phyloP scores from a whole-genome alignment of 2,329 filamentous ascomycete genomes.

The Hymenoscyphus repandus region DNA sequence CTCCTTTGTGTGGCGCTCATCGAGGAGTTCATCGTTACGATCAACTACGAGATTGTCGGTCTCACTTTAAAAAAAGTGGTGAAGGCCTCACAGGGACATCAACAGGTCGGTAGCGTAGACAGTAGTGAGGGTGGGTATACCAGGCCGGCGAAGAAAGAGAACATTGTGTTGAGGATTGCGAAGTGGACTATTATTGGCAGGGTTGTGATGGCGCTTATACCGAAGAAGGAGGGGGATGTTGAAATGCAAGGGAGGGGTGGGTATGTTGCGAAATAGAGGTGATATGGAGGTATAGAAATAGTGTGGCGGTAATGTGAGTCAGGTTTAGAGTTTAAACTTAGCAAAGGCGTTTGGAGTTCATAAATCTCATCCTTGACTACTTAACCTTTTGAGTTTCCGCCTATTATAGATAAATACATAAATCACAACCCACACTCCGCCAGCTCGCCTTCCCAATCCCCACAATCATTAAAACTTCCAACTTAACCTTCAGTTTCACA shows the following conservation, averaged over 20 bases:
- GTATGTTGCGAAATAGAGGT: background rate
- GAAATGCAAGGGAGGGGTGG: background rate
- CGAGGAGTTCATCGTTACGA: slow-evolving; percentile 44
- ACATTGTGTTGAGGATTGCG: slow-evolving; percentile 16
- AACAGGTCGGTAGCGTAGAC: slow-evolving; percentile 5
- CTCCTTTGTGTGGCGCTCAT: slow-evolving; percentile 43
- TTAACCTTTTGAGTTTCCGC: too few species aligned
- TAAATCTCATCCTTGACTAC: too few species aligned
- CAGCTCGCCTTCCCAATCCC: too few species aligned
- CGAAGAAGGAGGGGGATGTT: slow-evolving; percentile 2
- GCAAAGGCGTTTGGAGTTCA: too few species aligned
- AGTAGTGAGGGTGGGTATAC: background rate
- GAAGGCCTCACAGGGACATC: slow-evolving; percentile 4
- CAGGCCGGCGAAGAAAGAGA: slow-evolving; percentile 1
- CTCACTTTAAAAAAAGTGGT: slow-evolving; percentile 33
- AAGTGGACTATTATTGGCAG: slow-evolving; percentile 27
- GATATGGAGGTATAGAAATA: too few species aligned
- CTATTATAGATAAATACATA: too few species aligned
- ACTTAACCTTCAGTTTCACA: too few species aligned
- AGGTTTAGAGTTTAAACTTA: too few species aligned
- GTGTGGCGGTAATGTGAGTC: too few species aligned
- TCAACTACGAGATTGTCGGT: slow-evolving; percentile 38
- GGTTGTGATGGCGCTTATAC: slow-evolving; percentile 15
- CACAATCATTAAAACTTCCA: too few species aligned
- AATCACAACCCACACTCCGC: too few species aligned